Evolutionary conservation across 2,329 filamentous ascomycete genomes (phyloP).

Genomic region (Thielaviopsis musarum): DNA sequence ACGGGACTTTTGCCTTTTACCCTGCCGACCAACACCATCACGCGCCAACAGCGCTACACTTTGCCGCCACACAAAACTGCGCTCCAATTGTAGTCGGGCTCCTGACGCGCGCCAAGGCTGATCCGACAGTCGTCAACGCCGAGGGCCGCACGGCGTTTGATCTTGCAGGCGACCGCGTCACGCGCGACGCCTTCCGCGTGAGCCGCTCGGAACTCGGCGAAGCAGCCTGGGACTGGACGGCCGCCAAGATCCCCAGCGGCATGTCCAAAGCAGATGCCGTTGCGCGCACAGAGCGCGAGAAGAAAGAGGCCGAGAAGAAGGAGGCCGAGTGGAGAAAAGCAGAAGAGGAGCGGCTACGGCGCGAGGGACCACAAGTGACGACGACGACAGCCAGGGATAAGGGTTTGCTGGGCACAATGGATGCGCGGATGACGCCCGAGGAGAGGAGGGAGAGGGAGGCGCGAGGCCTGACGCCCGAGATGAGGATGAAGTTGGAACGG

Average conservation of each 20-base stretch:
- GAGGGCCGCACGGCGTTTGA: slow-evolving; percentile 82
- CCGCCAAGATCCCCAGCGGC: slow-evolving; percentile 52
- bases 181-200: slow-evolving; percentile 80
- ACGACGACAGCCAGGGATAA: slow-evolving; percentile 32
- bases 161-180: slow-evolving; percentile 67
- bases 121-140: slow-evolving; percentile 52
- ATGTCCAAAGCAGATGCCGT: slow-evolving; percentile 59
- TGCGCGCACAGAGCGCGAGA: slow-evolving; percentile 51
- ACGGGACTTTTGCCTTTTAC: slow-evolving; percentile 57
- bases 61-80: slow-evolving; percentile 68
- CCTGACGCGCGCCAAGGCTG: slow-evolving; percentile 54
- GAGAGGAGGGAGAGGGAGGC: slow-evolving; percentile 72
- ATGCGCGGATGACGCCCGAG: slow-evolving; percentile 53
- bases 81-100: slow-evolving; percentile 63
- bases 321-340: slow-evolving; percentile 54
- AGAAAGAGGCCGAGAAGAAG: slow-evolving; percentile 46
- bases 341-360: slow-evolving; percentile 56
- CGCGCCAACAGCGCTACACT: slow-evolving; percentile 66
- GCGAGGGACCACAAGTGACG: slow-evolving; percentile 44
- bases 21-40: slow-evolving; percentile 60
- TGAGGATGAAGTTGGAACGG: slow-evolving; percentile 66
- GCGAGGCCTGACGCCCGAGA: slow-evolving; percentile 73
- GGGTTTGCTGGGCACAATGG: slow-evolving; percentile 37
- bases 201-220: slow-evolving; percentile 73
- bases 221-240: slow-evolving; percentile 59